phyloP scores from a whole-genome alignment of 1,284 basidiomycete species.

The Microbotryum lychnidis-dioicae region DNA sequence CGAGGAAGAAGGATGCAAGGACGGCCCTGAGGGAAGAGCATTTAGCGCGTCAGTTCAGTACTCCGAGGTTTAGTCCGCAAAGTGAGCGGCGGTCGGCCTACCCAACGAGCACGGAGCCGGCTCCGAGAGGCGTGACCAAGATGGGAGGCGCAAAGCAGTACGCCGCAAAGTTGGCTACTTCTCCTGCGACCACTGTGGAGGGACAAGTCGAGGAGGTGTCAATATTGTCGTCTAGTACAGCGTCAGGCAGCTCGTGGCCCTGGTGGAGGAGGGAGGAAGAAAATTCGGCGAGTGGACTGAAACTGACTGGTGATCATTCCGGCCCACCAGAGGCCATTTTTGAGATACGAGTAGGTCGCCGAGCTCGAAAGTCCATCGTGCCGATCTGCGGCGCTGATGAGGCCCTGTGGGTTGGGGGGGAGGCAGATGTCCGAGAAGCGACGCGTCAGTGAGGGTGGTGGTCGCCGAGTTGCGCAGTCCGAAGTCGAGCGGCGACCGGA shows the following conservation, averaged over 20 bases:
- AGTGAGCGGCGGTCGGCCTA: slow-evolving; percentile 46
- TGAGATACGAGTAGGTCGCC: slow-evolving; percentile 67
- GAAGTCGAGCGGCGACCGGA: too few relatives aligned
- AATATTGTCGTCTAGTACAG: too few relatives aligned
- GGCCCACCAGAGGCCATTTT: slow-evolving; percentile 96
- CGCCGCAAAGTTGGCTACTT: slow-evolving; percentile 98
- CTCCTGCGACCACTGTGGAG: slow-evolving; percentile 70
- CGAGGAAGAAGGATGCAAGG: slow-evolving; percentile 83
- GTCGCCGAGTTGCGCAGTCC: too few relatives aligned
- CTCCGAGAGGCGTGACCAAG: slow-evolving; percentile 90
- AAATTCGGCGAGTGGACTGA: not conserved
- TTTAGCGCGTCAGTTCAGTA: not conserved
- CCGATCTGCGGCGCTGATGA: slow-evolving; percentile 28
- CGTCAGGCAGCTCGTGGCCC: too few relatives aligned
- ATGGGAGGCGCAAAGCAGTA: slow-evolving; percentile 98
- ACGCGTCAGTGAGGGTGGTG: too few relatives aligned
- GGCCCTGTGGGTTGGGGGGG: slow-evolving; percentile 13
- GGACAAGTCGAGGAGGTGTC: not conserved
- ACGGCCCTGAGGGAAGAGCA: slow-evolving; percentile 55
- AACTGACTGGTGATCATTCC: slow-evolving; percentile 84
- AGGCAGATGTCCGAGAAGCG: not conserved
- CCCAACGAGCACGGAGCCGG: slow-evolving; percentile 95
- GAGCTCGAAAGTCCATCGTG: slow-evolving; percentile 58
- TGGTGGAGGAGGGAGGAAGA: too few relatives aligned
- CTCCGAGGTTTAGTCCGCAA: not conserved